Evolutionary conservation across 2,329 filamentous ascomycete species (phyloP).

Genomic region (Talaromyces rugulosus): DNA sequence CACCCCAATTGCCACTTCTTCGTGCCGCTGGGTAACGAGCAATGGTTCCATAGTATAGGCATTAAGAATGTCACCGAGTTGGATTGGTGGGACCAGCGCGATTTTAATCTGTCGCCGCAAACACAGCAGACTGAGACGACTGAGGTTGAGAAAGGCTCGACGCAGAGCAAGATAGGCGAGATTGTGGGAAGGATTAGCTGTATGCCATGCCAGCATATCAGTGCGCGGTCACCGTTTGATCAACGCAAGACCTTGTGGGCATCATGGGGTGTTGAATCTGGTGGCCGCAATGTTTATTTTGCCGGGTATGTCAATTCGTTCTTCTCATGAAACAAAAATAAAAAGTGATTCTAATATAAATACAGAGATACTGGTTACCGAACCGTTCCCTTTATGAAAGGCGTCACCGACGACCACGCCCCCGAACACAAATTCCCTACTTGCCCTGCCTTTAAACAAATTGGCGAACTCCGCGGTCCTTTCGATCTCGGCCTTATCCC

Average conservation of each 20-base stretch:
- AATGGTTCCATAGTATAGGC: conserved; percentile 71
- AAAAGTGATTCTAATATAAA: conserved; percentile 12
- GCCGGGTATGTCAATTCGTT: conserved; percentile 48
- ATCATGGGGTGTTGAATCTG: conserved; percentile 75
- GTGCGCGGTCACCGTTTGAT: conserved; percentile 65
- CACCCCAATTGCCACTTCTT: conserved; percentile 84
- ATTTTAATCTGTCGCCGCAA: conserved; percentile 58
- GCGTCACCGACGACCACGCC: conserved; percentile 66
- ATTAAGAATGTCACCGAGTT: conserved; percentile 78
- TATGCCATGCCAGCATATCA: conserved; percentile 80
- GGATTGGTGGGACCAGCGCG: conserved; percentile 89
- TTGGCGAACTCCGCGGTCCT: conserved; percentile 73
- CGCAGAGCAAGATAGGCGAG: conserved; percentile 25
- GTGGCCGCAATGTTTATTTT: conserved; percentile 78
- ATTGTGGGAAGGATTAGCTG: conserved; percentile 72
- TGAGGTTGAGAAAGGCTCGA: conserved; percentile 11
- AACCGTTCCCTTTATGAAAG: conserved; percentile 62
- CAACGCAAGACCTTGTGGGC: conserved; percentile 77
- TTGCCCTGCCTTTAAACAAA: conserved; percentile 81
- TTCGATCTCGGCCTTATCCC: conserved; percentile 91
- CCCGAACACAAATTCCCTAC: conserved; percentile 63
- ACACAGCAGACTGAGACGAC: conserved; percentile 21
- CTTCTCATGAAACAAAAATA: conserved; percentile 11
- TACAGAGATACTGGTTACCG: conserved; percentile 88
- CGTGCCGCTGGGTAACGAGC: conserved; percentile 74